Percentiles rank a stretch among this genome's conserved stretches.
These are phyloP conservation scores for Corymbia maculata DNA, from an alignment of 345 rosid species.

Conservation along the genomic window DNA sequence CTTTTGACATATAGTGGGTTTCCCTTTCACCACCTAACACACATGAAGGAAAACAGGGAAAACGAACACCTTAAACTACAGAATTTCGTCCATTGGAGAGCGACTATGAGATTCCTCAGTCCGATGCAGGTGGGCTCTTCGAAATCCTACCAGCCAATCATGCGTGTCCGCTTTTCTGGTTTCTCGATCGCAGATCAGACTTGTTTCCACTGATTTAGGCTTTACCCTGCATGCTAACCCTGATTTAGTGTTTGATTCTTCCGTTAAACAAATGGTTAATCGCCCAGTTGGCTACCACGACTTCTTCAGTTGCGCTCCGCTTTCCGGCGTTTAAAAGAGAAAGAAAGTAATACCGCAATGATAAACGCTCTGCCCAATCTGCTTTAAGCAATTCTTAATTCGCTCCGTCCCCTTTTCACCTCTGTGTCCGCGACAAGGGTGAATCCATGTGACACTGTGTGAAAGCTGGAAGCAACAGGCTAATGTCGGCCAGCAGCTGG, in stretches of 20 bases:
- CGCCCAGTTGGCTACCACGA: not conserved
- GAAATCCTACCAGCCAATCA: constrained; percentile 48
- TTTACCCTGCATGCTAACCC: not conserved
- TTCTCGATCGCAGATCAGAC: not conserved
- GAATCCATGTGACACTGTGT: not conserved
- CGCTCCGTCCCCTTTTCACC: not conserved
- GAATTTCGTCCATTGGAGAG: constrained; percentile 10
- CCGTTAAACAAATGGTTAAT: not conserved
- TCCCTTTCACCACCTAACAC: constrained; percentile 91
- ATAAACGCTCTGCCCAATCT: not conserved
- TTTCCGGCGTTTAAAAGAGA: not conserved
- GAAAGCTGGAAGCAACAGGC: not conserved
- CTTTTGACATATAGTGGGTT: constrained; percentile 46
- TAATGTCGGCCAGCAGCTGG: not conserved
- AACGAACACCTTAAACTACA: not conserved
- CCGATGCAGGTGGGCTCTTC: constrained; percentile 42
- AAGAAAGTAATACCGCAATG: not conserved
- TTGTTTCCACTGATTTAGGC: not conserved
- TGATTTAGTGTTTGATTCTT: not conserved
- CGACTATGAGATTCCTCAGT: constrained; percentile 23
- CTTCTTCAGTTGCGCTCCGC: not conserved
- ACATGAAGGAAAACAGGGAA: constrained; percentile 28
- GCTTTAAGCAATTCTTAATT: not conserved
- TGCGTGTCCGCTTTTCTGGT: constrained; percentile 4
- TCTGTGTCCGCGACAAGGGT: not conserved